These are phyloP conservation scores for Diaporthe amygdali DNA, from an alignment of 2,329 filamentous ascomycete genomes.

Conservation along the genomic window DNA sequence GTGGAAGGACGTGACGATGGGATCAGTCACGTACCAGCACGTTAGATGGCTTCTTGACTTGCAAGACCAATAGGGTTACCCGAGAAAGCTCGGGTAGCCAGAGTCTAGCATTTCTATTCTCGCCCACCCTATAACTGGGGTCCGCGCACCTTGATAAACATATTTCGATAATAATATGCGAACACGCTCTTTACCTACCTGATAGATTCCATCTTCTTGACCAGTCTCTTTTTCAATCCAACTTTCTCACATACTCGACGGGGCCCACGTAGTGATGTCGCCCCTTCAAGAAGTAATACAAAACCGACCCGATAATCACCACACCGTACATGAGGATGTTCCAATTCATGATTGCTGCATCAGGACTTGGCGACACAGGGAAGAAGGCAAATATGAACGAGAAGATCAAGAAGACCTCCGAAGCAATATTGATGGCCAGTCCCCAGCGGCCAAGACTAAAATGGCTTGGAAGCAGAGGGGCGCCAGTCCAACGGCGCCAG, in stretches of 20 bases:
- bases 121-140: background rate
- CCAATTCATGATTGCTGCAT: slow-evolving; percentile 22
- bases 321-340: slow-evolving; percentile 22
- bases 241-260: slow-evolving; percentile 3
- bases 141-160: background rate
- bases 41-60: background rate
- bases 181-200: background rate
- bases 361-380: slow-evolving; percentile 6
- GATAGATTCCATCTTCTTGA: background rate
- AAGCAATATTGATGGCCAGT: slow-evolving; percentile 19
- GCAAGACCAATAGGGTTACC: background rate
- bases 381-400: slow-evolving; percentile 25
- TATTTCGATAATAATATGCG: background rate
- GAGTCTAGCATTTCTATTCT: background rate
- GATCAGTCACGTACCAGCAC: too few relatives aligned
- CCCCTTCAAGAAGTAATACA: slow-evolving; percentile 18
- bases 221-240: background rate
- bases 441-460: slow-evolving; percentile 24
- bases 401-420: slow-evolving; percentile 18
- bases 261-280: background rate
- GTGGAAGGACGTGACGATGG: too few relatives aligned
- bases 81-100: background rate
- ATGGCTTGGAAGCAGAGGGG: slow-evolving; percentile 15
- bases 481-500: slow-evolving; percentile 42
- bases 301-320: slow-evolving; percentile 7